phyloP scores from a whole-genome alignment of 768 basidiomycete genomes.

The Mycena amicta region DNA sequence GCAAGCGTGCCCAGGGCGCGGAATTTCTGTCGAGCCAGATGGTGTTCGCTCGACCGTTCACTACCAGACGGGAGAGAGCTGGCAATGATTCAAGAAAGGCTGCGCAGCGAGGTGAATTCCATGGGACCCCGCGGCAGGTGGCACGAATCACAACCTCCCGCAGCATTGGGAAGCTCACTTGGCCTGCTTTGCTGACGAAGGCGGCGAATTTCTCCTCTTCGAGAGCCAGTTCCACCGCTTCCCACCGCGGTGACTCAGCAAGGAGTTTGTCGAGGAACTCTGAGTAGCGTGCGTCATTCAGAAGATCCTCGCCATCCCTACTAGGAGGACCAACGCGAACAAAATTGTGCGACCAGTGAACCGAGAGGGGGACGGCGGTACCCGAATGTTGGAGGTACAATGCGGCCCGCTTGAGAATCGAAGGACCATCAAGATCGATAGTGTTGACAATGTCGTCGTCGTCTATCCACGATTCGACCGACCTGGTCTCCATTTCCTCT shows the following conservation, averaged over 20 bases:
- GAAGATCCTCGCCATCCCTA: not conserved
- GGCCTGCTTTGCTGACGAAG: not conserved
- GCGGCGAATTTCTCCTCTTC: not conserved
- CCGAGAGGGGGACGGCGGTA: not conserved
- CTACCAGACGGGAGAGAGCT: not conserved
- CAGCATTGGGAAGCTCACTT: not conserved
- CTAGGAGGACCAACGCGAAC: no score
- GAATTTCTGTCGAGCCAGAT: not conserved
- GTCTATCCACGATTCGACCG: not conserved
- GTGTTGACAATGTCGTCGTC: not conserved
- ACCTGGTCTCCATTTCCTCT: not conserved
- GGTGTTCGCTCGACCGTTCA: not conserved
- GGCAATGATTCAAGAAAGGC: not conserved
- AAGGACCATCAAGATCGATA: not conserved
- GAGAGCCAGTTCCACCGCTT: not conserved
- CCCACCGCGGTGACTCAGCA: not conserved
- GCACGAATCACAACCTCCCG: not conserved
- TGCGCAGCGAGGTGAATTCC: not conserved
- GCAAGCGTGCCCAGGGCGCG: not conserved
- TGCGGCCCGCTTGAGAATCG: not conserved
- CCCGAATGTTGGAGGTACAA: not conserved
- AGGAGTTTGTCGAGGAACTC: not conserved
- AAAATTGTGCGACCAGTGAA: no score
- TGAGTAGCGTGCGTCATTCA: not conserved
- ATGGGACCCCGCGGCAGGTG: not conserved